phyloP scores from a whole-genome alignment of 805 yeast species.

The Candida ipomoeae region DNA sequence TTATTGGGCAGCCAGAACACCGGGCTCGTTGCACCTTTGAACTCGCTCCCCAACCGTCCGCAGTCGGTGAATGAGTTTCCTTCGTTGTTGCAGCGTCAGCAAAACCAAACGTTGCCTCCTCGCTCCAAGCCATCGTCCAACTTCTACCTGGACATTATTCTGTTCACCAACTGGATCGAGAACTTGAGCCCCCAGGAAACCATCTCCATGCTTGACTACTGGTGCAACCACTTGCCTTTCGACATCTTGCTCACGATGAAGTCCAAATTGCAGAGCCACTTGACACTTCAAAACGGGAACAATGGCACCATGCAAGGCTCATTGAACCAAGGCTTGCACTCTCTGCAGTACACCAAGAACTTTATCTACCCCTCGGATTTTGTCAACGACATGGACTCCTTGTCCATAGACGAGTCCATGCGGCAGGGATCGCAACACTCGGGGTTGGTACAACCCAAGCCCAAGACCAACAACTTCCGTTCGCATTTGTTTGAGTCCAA shows the following conservation, averaged over 20 bases:
- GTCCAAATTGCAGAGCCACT: slow-evolving; percentile 41
- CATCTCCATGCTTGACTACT: slow-evolving; percentile 49
- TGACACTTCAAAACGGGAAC: slow-evolving; percentile 11
- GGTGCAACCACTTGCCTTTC: slow-evolving; percentile 47
- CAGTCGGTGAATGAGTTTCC: slow-evolving; percentile 40
- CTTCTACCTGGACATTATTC: slow-evolving; percentile 42
- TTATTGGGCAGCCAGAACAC: slow-evolving; percentile 23
- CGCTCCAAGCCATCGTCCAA: slow-evolving; percentile 17
- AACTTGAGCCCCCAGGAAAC: slow-evolving; percentile 47
- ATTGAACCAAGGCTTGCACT: slow-evolving; percentile 8
- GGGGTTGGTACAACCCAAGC: slow-evolving; percentile 15
- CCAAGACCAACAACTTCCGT: slow-evolving; percentile 16
- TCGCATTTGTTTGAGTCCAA: slow-evolving; percentile 17
- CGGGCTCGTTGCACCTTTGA: slow-evolving; percentile 28
- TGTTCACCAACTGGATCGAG: slow-evolving; percentile 33
- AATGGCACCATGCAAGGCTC: neutral
- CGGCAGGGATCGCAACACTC: slow-evolving; percentile 1
- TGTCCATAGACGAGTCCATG: slow-evolving; percentile 11
- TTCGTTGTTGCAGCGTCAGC: slow-evolving; percentile 9
- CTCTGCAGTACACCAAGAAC: slow-evolving; percentile 12
- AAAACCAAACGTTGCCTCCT: slow-evolving; percentile 3
- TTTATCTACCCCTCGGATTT: slow-evolving; percentile 8
- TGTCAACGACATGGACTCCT: slow-evolving; percentile 13
- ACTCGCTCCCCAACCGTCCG: slow-evolving; percentile 36
- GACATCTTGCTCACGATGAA: slow-evolving; percentile 50